Base-by-base conservation (phyloP, 2,329 filamentous ascomycete genomes). In the Ceratocystis lukuohia region DNA sequence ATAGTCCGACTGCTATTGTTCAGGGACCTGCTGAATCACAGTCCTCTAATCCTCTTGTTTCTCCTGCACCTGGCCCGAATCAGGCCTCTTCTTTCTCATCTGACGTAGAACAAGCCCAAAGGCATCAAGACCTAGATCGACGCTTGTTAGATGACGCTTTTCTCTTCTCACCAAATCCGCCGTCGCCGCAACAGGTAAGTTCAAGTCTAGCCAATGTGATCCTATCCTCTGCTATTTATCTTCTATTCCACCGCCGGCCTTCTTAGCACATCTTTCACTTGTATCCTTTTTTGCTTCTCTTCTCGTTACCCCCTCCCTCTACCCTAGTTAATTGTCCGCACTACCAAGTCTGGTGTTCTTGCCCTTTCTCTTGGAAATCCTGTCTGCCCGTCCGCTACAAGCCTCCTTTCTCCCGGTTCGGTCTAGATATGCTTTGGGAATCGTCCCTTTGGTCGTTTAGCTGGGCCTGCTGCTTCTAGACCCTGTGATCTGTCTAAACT, bases 401-500 rank as follows among this genome's bases (percentile, higher is more conserved):
- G 5, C 30, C 56, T 59, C 28, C 56, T 33, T 33, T 59, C 56
- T n/a, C n/a, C 56, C 56, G 15, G 53, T 17, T 30, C 17, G 33
- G 25, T n/a, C 7, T 53, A 28, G 48, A 37, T 59, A 59, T 59
- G 56, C 28, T 37, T 37, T 30, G 56, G 28, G 28, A 37, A 59
- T 37, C 56, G 15, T 59, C 25, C 56, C 30, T 37, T 59, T 37
- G 2, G 30, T 59, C 7, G 56, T n/a, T 37, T 59, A 30, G 56
- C 30, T 37, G n/a, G 56, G 56, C n/a, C 15, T 59, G 20, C 56
- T 30, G 30, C 22, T 59, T 59, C 56, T 59, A 37, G 56, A 37
- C 44, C 61, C 44, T 63, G 44, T 63, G 61, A 48, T 63, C 46
- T 46, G 61, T 46, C 44, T 63, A 50, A 28, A 37, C 17, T 63